Evolutionary conservation across 208 protist genomes (phyloP), one percentile per base, ranked within the genome.

Genomic region (Crithidia brevicula): DNA sequence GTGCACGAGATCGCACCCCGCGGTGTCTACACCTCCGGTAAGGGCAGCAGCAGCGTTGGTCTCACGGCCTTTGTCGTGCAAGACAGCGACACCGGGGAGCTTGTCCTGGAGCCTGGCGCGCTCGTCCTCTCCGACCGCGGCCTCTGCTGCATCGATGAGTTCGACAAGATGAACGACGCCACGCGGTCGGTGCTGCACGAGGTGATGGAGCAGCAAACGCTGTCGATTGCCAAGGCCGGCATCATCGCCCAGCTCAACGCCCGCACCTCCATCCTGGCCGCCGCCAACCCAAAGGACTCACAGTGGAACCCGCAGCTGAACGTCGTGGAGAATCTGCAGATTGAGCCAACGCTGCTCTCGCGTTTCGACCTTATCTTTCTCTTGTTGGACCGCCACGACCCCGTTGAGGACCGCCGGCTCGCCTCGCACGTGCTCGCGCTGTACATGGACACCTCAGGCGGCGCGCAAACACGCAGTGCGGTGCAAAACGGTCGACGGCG

Each of bases 81-180:
- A 53, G 98, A 99, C 75, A 80, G 90, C 23, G 98, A 99, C 28
- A 99, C 98, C 0, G 85, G 94, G 1, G 98, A 99, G 73, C 79
- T 98, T 6, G 97, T 99, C 16, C 79, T 99, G n/a, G 99, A 99
- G 73, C 92, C 85, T n/a, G 97, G 98, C 77, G 99, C 99, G 9
- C 82, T 99, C 0, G 98, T 99, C 8, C 83, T 99, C 0, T 97
- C 89, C 28, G 99, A 99, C 73, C 85, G 93, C 9, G 99, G 99
- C 47, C 78, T 99, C 18, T 99, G 99, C 83, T 99, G 99, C 86
- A 99, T 99, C 57, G 99, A 99, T 76, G 99, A 99, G 85, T 99
- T 99, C 83, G 99, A 99, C 81, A 99, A 99, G 84, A 99, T 99
- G 98, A 94, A 88, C 71, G 98, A 99, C 45, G 76, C 88, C 9